Evolutionary conservation across 768 basidiomycete genomes (phyloP), one percentile per base, ranked within the genome.

Genomic region (Boletus insuetus): DNA sequence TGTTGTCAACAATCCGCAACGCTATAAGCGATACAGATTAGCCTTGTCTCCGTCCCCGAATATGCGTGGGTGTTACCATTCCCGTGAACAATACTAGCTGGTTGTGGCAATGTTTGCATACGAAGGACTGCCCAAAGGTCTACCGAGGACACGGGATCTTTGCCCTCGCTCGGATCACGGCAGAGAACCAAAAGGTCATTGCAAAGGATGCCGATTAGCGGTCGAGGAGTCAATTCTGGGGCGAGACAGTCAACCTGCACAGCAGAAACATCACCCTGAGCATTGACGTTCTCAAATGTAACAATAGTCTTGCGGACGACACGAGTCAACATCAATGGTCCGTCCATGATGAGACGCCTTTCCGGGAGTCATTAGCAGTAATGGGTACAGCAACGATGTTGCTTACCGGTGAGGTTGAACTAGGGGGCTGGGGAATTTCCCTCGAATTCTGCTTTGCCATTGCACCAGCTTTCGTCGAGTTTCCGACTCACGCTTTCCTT

Each of bases 121-220:
- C 96, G 81, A 56, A 98, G 74, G 32, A 98, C 96, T 34, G 94
- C 94, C 89, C 93, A 98, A n/a, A 98, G 78, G 67, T 98, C 95
- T 31, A 98, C 93, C 22, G 67, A 73, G 4, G 83, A 85, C 44
- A 77, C 75, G 22, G 83, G 85, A 59, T 96, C 94, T 60, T 82
- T 81, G 43, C 90, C 91, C 39, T 86, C 85, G 12, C 88, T 84
- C 11, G 91, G 86, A 71, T 95, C 92, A 56, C 91, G 85, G 70
- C 91, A 94, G 46, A 98, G 77, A 16, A 98, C 94, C 64, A 99
- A 75, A 51, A 98, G 77, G 70, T 99, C 97, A 67, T 94, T 95
- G 75, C 94, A 95, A 31, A 97, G 73, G 53, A 97, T 85, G 24
- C 89, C 92, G 54, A 90, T 77, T 26, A 94, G 78, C 5, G 86